phyloP scores from a whole-genome alignment of 371 early-diverging fungal genomes.

The Apophysomyces ossiformis region DNA sequence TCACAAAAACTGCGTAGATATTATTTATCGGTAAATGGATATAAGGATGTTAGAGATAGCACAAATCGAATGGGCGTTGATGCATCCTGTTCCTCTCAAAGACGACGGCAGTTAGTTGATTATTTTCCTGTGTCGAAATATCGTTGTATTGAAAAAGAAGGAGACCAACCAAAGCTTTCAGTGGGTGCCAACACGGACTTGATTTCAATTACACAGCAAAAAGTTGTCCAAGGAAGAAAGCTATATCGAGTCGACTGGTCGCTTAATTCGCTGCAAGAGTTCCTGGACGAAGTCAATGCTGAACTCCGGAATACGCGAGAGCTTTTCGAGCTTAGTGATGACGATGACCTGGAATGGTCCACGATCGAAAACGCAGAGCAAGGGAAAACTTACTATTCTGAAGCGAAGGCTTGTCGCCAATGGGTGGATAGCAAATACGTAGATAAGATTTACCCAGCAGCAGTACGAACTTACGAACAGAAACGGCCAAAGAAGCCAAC shows the following conservation, averaged over 20 bases:
- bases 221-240: neutral
- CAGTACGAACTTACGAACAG: neutral
- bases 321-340: neutral
- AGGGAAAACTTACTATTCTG: neutral
- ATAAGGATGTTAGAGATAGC: too few species aligned
- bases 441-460: conserved; percentile 2
- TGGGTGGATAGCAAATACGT: conserved; percentile 16
- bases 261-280: neutral
- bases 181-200: neutral
- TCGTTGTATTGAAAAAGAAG: neutral
- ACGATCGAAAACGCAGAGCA: neutral
- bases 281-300: neutral
- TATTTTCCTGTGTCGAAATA: neutral
- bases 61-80: neutral
- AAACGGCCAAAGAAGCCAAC: neutral
- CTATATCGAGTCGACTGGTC: conserved; percentile 6
- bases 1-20: neutral
- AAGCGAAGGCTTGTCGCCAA: conserved; percentile 13
- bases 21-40: too few species aligned
- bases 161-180: neutral
- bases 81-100: neutral
- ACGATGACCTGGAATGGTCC: neutral
- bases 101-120: neutral
- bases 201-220: neutral
- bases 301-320: neutral